phyloP scores from a whole-genome alignment of 495 filamentous ascomycete genomes.

The Lentithecium fluviatile region DNA sequence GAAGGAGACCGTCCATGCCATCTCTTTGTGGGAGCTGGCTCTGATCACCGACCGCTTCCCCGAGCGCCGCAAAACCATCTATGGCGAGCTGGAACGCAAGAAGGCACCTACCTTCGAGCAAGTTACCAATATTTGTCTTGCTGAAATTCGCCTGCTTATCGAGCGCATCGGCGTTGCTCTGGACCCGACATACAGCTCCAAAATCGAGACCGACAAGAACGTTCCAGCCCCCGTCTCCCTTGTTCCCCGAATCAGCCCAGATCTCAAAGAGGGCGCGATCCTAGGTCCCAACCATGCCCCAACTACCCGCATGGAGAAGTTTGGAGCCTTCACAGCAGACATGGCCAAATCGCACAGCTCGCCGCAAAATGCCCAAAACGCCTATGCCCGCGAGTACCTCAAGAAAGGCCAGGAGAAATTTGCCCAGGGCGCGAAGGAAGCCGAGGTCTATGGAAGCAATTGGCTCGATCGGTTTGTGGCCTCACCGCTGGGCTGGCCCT shows the following conservation, averaged over 20 bases:
- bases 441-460: constrained; percentile 4
- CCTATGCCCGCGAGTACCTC: constrained; percentile 7
- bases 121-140: constrained; percentile 64
- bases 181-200: constrained; percentile 48
- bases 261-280: constrained; percentile 54
- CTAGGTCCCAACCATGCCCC: constrained; percentile 52
- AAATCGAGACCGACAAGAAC: constrained; percentile 41
- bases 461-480: constrained; percentile 9
- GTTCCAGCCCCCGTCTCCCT: constrained; percentile 43
- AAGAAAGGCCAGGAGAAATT: constrained; percentile 25
- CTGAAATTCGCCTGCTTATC: constrained; percentile 63
- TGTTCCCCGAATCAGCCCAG: constrained; percentile 33
- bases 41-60: constrained; percentile 72
- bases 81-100: constrained; percentile 82
- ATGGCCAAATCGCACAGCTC: constrained; percentile 52
- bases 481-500: constrained; percentile 63
- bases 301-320: constrained; percentile 49
- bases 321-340: constrained; percentile 55
- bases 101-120: constrained; percentile 79
- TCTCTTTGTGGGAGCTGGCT: constrained; percentile 89
- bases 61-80: constrained; percentile 75
- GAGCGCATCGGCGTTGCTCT: constrained; percentile 59
- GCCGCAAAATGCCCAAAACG: constrained; percentile 24
- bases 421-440: constrained; percentile 23
- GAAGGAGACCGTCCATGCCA: constrained; percentile 62